These are phyloP conservation scores for Termitomyces sp. DNA, from an alignment of 768 basidiomycete genomes.

Conservation along the genomic window DNA sequence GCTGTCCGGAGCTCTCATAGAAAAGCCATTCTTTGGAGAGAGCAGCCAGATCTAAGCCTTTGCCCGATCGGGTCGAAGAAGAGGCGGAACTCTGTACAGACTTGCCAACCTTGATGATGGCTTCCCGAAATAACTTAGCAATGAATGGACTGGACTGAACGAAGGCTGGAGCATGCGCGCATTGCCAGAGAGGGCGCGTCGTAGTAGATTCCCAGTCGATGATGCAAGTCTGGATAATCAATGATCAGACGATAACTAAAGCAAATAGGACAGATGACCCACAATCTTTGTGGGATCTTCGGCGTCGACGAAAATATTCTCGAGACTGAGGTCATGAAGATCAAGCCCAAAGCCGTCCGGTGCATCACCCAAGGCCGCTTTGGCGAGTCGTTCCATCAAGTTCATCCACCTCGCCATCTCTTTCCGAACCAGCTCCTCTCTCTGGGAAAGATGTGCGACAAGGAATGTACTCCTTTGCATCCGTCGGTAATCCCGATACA, in stretches of 20 bases:
- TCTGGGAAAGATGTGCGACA: slow-evolving; percentile 58
- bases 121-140: slow-evolving; percentile 62
- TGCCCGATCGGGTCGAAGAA: slow-evolving; percentile 20
- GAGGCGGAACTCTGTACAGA: slow-evolving; percentile 11
- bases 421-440: slow-evolving; percentile 56
- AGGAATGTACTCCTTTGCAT: slow-evolving; percentile 79
- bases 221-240: slow-evolving; percentile 60
- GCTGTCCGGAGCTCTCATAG: slow-evolving; percentile 60
- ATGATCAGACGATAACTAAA: slow-evolving; percentile 6
- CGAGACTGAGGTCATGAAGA: slow-evolving; percentile 80
- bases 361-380: slow-evolving; percentile 22
- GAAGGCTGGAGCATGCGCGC: slow-evolving; percentile 77
- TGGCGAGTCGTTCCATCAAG: slow-evolving; percentile 57
- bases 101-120: slow-evolving; percentile 44
- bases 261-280: slow-evolving; percentile 24
- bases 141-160: slow-evolving; percentile 76
- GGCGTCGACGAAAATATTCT: slow-evolving; percentile 80
- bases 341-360: slow-evolving; percentile 70
- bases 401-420: slow-evolving; percentile 72
- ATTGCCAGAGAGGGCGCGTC: slow-evolving; percentile 80
- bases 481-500: slow-evolving; percentile 81
- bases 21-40: slow-evolving; percentile 70
- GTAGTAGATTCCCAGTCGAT: slow-evolving; percentile 94
- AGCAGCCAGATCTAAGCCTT: slow-evolving; percentile 28
- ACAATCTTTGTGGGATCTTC: slow-evolving; percentile 67